Percentiles rank a stretch among this genome's conserved stretches.
Conservation (phyloP, 305 asterid genomes). For the Fraxinus dipetala region DNA sequence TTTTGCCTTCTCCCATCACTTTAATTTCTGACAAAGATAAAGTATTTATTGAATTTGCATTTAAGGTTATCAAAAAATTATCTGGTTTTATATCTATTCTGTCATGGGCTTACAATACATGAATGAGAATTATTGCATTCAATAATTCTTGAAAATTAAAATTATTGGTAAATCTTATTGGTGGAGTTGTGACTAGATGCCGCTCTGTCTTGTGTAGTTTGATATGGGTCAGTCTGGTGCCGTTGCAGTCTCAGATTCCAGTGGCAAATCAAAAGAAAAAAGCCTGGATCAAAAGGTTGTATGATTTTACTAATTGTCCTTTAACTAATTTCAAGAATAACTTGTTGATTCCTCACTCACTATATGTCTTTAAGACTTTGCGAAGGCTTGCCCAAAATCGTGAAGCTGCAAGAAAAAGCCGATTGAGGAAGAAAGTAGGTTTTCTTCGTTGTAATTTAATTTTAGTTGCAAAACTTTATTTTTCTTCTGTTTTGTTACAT, state of each 20-base stretch:
- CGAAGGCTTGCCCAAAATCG: slow-evolving; percentile 98
- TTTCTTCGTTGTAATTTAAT: slow-evolving; percentile 1
- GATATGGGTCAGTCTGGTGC: slow-evolving; percentile 62
- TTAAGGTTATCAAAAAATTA: not conserved
- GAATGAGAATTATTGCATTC: not conserved
- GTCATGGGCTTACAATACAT: not conserved
- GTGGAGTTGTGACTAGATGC: slow-evolving; percentile 10
- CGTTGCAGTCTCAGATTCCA: slow-evolving; percentile 61
- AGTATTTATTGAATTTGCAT: not conserved
- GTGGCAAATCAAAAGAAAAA: slow-evolving; percentile 87
- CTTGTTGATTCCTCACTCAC: slow-evolving; percentile 15
- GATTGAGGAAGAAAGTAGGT: slow-evolving; percentile 86
- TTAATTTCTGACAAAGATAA: not conserved
- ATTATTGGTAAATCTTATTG: not conserved
- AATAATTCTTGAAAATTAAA: not conserved
- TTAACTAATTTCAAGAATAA: slow-evolving; percentile 10
- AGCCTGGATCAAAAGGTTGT: slow-evolving; percentile 71
- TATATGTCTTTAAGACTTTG: slow-evolving; percentile 48
- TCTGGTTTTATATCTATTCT: not conserved
- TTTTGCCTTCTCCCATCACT: not conserved
- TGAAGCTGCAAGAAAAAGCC: slow-evolving; percentile 97
- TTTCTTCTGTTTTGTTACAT: not conserved
- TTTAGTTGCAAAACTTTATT: not conserved
- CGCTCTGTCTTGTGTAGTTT: slow-evolving; percentile 44
- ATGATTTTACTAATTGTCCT: slow-evolving; percentile 4